Evolutionary conservation across 331 rosid genomes (phyloP).

Genomic region (Dryas integrifolia): DNA sequence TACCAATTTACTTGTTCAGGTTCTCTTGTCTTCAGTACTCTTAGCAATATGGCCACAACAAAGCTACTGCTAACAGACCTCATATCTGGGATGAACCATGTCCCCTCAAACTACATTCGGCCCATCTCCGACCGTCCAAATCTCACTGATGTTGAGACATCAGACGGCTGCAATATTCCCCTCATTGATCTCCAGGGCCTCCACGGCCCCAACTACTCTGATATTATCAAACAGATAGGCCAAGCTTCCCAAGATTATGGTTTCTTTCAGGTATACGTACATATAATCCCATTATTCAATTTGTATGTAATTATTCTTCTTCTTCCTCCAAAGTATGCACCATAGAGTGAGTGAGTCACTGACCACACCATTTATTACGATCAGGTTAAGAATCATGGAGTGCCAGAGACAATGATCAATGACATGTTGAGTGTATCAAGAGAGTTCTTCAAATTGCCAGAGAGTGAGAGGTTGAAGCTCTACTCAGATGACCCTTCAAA

Average conservation of each 20-base stretch:
- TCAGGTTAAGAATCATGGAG: conserved; percentile 72
- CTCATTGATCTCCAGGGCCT: conserved; percentile 60
- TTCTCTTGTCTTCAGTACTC: background rate
- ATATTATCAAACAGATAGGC: conserved; percentile 43
- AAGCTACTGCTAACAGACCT: conserved; percentile 52
- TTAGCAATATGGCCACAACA: conserved; percentile 19
- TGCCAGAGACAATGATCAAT: conserved; percentile 39
- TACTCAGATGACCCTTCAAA: conserved; percentile 72
- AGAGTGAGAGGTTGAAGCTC: conserved; percentile 67
- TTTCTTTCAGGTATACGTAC: conserved; percentile 60
- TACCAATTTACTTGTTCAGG: background rate
- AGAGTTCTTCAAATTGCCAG: conserved; percentile 63
- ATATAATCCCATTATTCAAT: background rate
- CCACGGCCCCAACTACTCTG: conserved; percentile 41
- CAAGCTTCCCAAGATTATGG: conserved; percentile 60
- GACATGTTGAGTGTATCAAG: conserved; percentile 42
- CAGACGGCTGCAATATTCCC: conserved; percentile 41
- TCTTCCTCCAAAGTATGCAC: too few relatives aligned
- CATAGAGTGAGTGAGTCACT: too few relatives aligned
- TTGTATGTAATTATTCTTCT: too few relatives aligned
- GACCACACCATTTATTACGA: background rate
- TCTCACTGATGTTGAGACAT: conserved; percentile 31
- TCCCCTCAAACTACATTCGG: conserved; percentile 64
- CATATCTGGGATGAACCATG: conserved; percentile 33
- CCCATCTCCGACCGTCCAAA: conserved; percentile 68